Evolutionary conservation across 805 yeast species (phyloP), one percentile per base, ranked within the genome.

Genomic region (Cyberlindnera euphorbiae): DNA sequence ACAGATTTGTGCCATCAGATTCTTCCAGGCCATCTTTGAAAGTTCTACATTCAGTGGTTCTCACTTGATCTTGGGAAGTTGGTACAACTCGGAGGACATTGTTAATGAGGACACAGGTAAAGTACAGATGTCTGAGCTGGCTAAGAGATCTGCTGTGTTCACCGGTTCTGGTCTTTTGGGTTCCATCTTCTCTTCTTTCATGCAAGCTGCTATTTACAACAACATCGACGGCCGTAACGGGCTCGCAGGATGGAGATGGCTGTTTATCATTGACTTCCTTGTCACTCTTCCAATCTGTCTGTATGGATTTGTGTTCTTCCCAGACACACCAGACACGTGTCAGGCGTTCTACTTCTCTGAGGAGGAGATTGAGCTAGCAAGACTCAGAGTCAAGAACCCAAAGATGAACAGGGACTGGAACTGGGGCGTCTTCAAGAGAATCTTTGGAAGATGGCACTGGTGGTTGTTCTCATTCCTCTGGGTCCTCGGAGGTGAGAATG

Each of bases 171-270:
- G 80, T 3, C 56, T 73, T 22, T 44, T 74, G 24, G 82, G 82
- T 1, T 67, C 73, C 21, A 66, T 75, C 42, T 71, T 75, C 45
- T 69, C 77, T 28, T 71, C 75, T 1, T 66, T 71, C 17, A 65
- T 76, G 70, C 81, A 75, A 50, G 67, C 70, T 15, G 71, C 75
- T 2, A 74, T 75, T 26, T 67, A 65, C 47, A 56, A 52, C 17
- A 63, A 65, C 45, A 60, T 75, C 63, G 64, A 49, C 30, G 42
- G 41, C 17, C 22, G 26, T 14, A 71, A 45, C 70, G 73, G 37
- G 0, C 53, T 77, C 12, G 64, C 67, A 3, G 83, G 83, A 8
- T 77, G 82, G 82, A 66, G 79, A 57, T 77, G 83, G 83, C 50
- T 77, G 13, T 79, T 76, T 49, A 71, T 79, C 30, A 73, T 78